A percentile compares a stretch with the other conserved stretches of the same genome.
These are phyloP conservation scores for Leccinum rimulosum DNA, from an alignment of 768 basidiomycete genomes.

Conservation along the genomic window DNA sequence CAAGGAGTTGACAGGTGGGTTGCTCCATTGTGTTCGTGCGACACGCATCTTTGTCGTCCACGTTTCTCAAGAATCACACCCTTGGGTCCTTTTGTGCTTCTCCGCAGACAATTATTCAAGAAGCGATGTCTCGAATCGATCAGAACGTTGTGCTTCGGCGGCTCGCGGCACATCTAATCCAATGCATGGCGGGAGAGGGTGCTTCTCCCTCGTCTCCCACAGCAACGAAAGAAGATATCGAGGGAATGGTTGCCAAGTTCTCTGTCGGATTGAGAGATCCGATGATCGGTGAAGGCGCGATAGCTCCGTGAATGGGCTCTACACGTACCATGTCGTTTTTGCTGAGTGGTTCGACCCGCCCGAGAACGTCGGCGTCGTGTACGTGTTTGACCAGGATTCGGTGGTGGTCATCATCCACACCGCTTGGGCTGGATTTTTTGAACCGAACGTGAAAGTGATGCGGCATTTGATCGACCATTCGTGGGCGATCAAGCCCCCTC, in stretches of 20 bases:
- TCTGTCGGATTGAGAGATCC: slow-evolving; percentile 19
- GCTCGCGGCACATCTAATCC: slow-evolving; percentile 30
- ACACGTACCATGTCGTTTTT: slow-evolving; percentile 27
- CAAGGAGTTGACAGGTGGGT: slow-evolving; percentile 37
- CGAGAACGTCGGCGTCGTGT: slow-evolving; percentile 30
- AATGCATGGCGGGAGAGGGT: background rate
- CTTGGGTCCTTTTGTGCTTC: slow-evolving; percentile 29
- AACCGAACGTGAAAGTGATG: slow-evolving; percentile 28
- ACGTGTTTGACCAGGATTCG: slow-evolving; percentile 27
- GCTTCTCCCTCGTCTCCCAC: background rate
- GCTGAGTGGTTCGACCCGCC: slow-evolving; percentile 32
- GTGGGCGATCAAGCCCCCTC: slow-evolving; percentile 19
- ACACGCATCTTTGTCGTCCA: slow-evolving; percentile 32
- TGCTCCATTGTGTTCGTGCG: background rate
- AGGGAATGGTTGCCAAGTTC: slow-evolving; percentile 39
- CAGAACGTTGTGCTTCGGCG: slow-evolving; percentile 36
- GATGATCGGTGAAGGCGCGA: background rate
- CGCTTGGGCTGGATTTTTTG: slow-evolving; percentile 46
- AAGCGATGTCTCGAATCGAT: slow-evolving; percentile 18
- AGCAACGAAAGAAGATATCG: slow-evolving; percentile 21
- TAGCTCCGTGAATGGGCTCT: background rate
- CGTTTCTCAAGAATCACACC: slow-evolving; percentile 39
- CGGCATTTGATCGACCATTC: slow-evolving; percentile 27
- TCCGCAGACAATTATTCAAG: slow-evolving; percentile 4
- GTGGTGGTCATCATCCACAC: slow-evolving; percentile 41